phyloP scores from a whole-genome alignment of 768 basidiomycete species.

The Macrolepiota fuliginosa region DNA sequence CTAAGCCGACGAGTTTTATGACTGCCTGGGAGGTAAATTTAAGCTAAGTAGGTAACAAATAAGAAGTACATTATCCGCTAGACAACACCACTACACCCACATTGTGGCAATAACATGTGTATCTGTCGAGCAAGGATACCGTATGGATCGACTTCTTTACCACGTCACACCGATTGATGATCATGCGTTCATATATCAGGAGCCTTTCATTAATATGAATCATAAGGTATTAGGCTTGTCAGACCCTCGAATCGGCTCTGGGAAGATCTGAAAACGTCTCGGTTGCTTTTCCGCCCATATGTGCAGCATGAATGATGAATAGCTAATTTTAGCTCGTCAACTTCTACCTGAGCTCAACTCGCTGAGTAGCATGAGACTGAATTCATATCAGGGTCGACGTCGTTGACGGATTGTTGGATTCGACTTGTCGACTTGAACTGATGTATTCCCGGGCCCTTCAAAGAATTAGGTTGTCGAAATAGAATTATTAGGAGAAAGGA shows the following conservation, averaged over 20 bases:
- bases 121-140: no score
- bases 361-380: background rate
- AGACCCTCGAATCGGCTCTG: background rate
- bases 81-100: background rate
- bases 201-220: background rate
- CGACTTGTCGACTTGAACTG: background rate
- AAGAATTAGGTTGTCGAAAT: background rate
- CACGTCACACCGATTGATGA: background rate
- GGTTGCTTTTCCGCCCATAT: background rate
- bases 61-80: background rate
- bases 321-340: background rate
- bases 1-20: background rate
- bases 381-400: no score
- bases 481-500: slow-evolving; percentile 2
- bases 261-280: background rate
- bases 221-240: background rate
- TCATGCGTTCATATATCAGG: background rate
- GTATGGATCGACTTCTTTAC: background rate
- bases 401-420: background rate
- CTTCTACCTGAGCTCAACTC: background rate
- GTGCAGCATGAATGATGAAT: background rate
- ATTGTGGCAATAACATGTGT: background rate
- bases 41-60: background rate
- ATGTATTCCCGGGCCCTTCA: no score
- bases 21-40: background rate